Evolutionary conservation across 179 eudicot species (phyloP), one percentile per base, ranked within the genome.

Genomic region (Camellia oleifera): DNA sequence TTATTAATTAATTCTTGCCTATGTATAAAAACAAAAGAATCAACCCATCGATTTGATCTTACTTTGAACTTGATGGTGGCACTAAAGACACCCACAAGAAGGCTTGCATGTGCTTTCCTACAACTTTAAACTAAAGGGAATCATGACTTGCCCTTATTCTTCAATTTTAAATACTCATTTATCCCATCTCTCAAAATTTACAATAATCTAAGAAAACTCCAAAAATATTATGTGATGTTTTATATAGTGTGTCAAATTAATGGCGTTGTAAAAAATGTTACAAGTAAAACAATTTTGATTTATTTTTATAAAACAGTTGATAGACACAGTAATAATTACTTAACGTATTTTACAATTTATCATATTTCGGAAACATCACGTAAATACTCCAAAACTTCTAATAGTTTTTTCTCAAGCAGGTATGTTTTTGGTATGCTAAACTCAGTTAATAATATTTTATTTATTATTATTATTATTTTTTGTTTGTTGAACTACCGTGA

Each of bases 61-160:
- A 52, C 57, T 71, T 79, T 79, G 76, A 60, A 46, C 46, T 58
- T 23, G 76, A 6, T 48, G 45, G 62, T 13, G 26, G 45, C 62
- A 78, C 78, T 64, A 82, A 78, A 82, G 84, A 82, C 84, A 78
- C 18, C 76, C 70, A 77, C 78, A 72, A 77, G 58, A 71, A 72
- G 73, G 53, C 67, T 81, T 23, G 68, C 84, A 82, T 82, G 84
- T 82, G 84, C 78, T 82, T 77, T 77, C 54, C 9, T 44, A 20
- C 81, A 45, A 64, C 77, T 62, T 81, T 82, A 62, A 63, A 66
- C 18, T 58, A 54, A 57, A 75, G 40, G 32, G 48, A 44, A 44
- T 75, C 64, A 67, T 74, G 69, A 57, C 78, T 75, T 68, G 73
- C 79, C 69, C 65, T 79, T 67, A 67, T 56, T 75, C 50, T 50